Evolutionary conservation across 768 basidiomycete species (phyloP).

Genomic region (Zangia roseola): DNA sequence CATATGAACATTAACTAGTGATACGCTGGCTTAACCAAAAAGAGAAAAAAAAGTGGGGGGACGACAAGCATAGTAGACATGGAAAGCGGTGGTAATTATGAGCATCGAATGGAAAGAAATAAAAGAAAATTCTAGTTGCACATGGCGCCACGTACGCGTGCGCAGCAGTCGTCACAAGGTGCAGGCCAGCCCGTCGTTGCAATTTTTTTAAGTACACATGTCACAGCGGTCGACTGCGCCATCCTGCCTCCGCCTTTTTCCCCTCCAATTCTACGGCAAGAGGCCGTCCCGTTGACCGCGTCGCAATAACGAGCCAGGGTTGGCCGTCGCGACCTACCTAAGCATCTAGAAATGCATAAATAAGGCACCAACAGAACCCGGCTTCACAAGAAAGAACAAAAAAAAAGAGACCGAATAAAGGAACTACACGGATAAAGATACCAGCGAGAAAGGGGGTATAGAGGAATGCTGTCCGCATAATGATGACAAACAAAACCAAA

Average conservation of each 20-base stretch:
- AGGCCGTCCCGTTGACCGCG: background rate
- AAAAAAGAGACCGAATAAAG: slow-evolving; percentile 1
- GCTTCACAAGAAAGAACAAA: slow-evolving; percentile 13
- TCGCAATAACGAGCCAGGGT: slow-evolving; percentile 5
- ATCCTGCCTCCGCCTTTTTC: background rate
- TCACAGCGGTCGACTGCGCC: slow-evolving; percentile 7
- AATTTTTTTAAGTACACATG: slow-evolving; percentile 11
- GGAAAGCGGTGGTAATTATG: background rate
- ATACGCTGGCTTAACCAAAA: too few species aligned
- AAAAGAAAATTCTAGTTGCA: slow-evolving; percentile 16
- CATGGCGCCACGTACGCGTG: background rate
- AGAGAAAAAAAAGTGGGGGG: too few species aligned
- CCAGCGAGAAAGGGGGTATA: slow-evolving; percentile 14
- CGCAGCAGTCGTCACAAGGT: background rate
- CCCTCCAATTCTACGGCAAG: background rate
- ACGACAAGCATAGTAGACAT: too few species aligned
- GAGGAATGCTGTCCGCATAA: slow-evolving; percentile 8
- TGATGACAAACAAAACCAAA: background rate
- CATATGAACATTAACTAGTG: too few species aligned
- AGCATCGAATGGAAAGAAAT: background rate
- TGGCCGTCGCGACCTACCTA: slow-evolving; percentile 19
- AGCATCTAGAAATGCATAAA: slow-evolving; percentile 24
- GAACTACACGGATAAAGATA: slow-evolving; percentile 2
- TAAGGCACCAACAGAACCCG: slow-evolving; percentile 24
- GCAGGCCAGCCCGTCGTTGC: slow-evolving; percentile 26